Percentiles rank a stretch among this genome's conserved stretches.
These are phyloP conservation scores for Hymenoscyphus infarciens DNA, from an alignment of 2,329 filamentous ascomycete species.

Conservation along the genomic window DNA sequence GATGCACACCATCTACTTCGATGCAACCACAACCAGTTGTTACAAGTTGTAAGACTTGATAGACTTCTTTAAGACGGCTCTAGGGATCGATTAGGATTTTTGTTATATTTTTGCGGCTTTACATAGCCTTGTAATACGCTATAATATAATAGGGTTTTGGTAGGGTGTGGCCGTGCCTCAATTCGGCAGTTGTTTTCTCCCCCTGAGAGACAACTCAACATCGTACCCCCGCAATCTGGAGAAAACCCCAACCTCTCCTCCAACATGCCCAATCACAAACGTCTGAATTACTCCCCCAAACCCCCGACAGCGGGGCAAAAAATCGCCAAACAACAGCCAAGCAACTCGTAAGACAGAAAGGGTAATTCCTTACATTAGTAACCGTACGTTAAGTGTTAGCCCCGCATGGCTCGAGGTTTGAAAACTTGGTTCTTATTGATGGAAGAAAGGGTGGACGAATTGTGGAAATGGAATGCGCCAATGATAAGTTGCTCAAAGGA, in stretches of 20 bases:
- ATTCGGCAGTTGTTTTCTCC: too few relatives aligned
- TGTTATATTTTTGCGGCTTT: too few relatives aligned
- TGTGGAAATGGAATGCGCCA: neutral
- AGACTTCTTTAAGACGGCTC: too few relatives aligned
- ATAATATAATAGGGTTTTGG: too few relatives aligned
- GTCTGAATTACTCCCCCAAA: neutral
- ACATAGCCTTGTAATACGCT: too few relatives aligned
- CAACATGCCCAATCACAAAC: neutral
- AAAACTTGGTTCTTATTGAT: neutral
- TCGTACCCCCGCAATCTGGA: slow-evolving; percentile 1
- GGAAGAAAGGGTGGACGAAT: neutral
- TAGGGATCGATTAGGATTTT: too few relatives aligned
- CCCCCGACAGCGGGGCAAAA: neutral
- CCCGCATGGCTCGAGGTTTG: neutral
- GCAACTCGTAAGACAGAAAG: slow-evolving; percentile 5
- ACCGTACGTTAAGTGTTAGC: neutral
- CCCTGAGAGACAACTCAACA: too few relatives aligned
- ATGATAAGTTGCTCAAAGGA: neutral
- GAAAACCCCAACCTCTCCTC: neutral
- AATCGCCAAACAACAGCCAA: slow-evolving; percentile 1
- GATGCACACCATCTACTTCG: too few relatives aligned
- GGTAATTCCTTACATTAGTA: neutral
- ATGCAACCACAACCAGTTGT: too few relatives aligned
- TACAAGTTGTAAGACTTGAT: too few relatives aligned
- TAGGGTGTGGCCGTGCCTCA: too few relatives aligned